Conservation (phyloP, 2,329 filamentous ascomycete genomes). For the Aspergillus fijiensis region DNA sequence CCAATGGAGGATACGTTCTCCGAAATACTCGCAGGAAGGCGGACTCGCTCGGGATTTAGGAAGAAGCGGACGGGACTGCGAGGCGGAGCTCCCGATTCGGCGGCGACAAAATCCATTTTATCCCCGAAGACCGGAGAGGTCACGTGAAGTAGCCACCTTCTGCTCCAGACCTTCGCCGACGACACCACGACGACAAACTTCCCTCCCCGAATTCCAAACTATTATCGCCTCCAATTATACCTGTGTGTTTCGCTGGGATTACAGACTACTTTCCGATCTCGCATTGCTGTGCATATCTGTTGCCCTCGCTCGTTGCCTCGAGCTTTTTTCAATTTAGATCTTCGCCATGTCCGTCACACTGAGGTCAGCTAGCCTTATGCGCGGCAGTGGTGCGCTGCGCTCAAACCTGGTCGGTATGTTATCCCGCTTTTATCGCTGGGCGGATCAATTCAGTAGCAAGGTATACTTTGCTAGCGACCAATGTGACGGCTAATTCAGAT, state of each 20-base stretch:
- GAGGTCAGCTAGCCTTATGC: constrained; percentile 41
- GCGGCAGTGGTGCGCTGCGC: constrained; percentile 34
- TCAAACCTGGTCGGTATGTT: constrained; percentile 32
- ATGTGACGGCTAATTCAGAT: constrained; percentile 2
- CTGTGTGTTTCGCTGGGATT: background rate
- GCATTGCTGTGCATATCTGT: constrained; percentile 16
- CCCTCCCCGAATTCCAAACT: background rate
- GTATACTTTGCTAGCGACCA: background rate
- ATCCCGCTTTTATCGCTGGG: background rate
- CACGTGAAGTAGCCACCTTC: constrained; percentile 9
- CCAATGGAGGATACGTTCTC: no score
- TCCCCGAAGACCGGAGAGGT: constrained; percentile 3
- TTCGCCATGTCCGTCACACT: constrained; percentile 40
- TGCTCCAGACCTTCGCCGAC: constrained; percentile 7
- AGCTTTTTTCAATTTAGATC: constrained; percentile 28
- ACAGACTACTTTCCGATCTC: background rate
- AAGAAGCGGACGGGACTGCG: background rate
- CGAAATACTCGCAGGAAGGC: background rate
- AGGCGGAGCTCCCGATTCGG: constrained; percentile 6
- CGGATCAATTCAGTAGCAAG: no score
- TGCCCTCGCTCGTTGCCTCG: constrained; percentile 24
- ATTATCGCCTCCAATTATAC: background rate
- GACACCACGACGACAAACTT: constrained; percentile 2
- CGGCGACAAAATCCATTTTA: constrained; percentile 7
- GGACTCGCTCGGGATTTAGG: background rate